Evolutionary conservation across 805 yeast genomes (phyloP).

Genomic region (Cyberlindnera mrakii): DNA sequence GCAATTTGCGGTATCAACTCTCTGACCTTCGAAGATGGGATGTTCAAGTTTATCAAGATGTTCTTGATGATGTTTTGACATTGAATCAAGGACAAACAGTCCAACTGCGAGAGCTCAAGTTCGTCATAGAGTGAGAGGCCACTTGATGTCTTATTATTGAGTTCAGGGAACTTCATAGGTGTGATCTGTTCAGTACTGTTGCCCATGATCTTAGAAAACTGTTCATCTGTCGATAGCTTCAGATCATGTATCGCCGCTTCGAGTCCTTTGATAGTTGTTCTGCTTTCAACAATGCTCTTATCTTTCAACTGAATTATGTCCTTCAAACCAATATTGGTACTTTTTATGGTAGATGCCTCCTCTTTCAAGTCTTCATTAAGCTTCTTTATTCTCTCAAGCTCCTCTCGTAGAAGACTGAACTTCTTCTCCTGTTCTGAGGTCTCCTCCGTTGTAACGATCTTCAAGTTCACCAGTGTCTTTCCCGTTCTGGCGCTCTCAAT

Average conservation of each 20-base stretch:
- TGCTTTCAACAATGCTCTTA: conserved; percentile 1
- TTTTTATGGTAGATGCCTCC: conserved; percentile 8
- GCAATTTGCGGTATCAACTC: conserved; percentile 23
- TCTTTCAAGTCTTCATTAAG: conserved; percentile 6
- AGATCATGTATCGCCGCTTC: conserved; percentile 2
- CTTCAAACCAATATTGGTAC: conserved; percentile 9
- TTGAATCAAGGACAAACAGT: conserved; percentile 23
- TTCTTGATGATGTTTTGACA: conserved; percentile 32
- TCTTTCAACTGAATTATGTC: conserved; percentile 12
- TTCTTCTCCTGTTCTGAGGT: background rate
- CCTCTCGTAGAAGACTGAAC: conserved; percentile 1
- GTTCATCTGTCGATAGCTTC: conserved; percentile 2
- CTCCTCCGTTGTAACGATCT: background rate
- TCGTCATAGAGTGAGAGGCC: conserved; percentile 13
- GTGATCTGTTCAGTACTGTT: conserved; percentile 18
- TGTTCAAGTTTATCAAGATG: conserved; percentile 25
- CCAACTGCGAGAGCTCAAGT: conserved; percentile 25
- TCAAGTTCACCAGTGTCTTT: background rate
- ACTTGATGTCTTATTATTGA: conserved; percentile 11
- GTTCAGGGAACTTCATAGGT: conserved; percentile 23
- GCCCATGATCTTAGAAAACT: conserved; percentile 17
- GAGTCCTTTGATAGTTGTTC: conserved; percentile 5
- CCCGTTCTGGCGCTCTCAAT: background rate
- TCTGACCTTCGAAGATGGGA: conserved; percentile 26
- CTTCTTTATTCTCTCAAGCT: conserved; percentile 1